Percentiles rank a stretch among this genome's conserved stretches.
Evolutionary conservation across 2,329 filamentous ascomycete species (phyloP).

Genomic region (Magnaporthales sp.): DNA sequence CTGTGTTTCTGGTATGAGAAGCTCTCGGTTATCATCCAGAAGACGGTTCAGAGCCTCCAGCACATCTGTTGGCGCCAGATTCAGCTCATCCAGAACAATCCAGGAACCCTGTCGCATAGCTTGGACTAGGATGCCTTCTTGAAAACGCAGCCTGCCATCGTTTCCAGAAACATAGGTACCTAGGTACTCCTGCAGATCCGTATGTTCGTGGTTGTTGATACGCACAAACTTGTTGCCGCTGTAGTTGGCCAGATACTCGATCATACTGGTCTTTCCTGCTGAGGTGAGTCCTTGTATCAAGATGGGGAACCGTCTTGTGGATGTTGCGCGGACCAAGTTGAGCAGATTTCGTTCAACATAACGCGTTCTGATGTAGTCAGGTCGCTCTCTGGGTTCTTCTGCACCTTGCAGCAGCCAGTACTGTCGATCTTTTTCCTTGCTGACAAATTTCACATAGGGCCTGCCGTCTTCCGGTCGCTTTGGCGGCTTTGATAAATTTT

Average conservation of each 20-base stretch:
- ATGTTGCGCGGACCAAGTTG: slow-evolving; percentile 88
- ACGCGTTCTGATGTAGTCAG: slow-evolving; percentile 92
- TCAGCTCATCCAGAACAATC: slow-evolving; percentile 97
- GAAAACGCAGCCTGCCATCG: slow-evolving; percentile 79
- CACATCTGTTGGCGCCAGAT: slow-evolving; percentile 93
- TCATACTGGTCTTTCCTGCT: slow-evolving; percentile 98
- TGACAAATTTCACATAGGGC: slow-evolving; percentile 71
- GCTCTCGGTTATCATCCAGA: slow-evolving; percentile 90
- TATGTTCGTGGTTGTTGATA: slow-evolving; percentile 99
- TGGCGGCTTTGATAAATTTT: slow-evolving; percentile 60
- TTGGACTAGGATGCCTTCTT: slow-evolving; percentile 88
- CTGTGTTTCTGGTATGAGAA: slow-evolving; percentile 93
- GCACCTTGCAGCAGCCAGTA: slow-evolving; percentile 84
- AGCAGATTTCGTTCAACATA: slow-evolving; percentile 93
- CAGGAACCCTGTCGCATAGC: slow-evolving; percentile 89
- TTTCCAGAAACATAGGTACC: slow-evolving; percentile 84
- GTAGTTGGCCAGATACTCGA: slow-evolving; percentile 93
- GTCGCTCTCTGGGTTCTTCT: slow-evolving; percentile 57
- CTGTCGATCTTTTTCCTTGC: slow-evolving; percentile 55
- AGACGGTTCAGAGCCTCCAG: slow-evolving; percentile 92
- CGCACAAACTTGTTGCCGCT: slow-evolving; percentile 96
- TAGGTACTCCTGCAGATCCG: slow-evolving; percentile 93
- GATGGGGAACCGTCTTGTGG: slow-evolving; percentile 85
- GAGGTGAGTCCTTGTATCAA: slow-evolving; percentile 95
- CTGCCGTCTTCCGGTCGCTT: slow-evolving; percentile 68